phyloP scores from a whole-genome alignment of 257 asterid species.

The Lantana camara region DNA sequence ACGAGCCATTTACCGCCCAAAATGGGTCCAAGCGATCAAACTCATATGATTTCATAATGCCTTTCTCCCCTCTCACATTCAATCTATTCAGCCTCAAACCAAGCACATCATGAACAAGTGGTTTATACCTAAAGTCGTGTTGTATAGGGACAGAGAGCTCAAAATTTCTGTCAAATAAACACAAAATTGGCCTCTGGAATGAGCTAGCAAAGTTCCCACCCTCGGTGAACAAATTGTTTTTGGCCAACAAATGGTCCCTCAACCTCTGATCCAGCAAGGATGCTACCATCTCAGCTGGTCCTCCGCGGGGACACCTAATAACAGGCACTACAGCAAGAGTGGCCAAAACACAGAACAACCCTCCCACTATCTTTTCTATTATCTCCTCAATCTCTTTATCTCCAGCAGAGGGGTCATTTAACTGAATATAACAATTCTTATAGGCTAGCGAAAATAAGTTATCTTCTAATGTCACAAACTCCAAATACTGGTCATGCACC shows the following conservation, averaged over 20 bases:
- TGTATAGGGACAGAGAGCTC: slow-evolving; percentile 90
- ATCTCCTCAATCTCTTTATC: slow-evolving; percentile 85
- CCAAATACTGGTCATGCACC: slow-evolving; percentile 97
- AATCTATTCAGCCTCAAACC: slow-evolving; percentile 91
- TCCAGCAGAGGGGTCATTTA: slow-evolving; percentile 96
- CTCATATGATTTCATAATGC: slow-evolving; percentile 80
- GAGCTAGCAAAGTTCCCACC: slow-evolving; percentile 79
- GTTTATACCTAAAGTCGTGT: slow-evolving; percentile 94
- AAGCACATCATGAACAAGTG: slow-evolving; percentile 94
- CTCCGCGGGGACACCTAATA: slow-evolving; percentile 95
- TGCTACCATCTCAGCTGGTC: slow-evolving; percentile 98
- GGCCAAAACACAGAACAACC: slow-evolving; percentile 89
- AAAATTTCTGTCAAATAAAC: slow-evolving; percentile 88
- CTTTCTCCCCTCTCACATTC: slow-evolving; percentile 88
- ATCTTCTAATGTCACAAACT: slow-evolving; percentile 87
- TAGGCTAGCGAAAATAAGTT: slow-evolving; percentile 85
- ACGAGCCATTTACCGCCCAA: slow-evolving; percentile 80
- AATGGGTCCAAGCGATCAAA: slow-evolving; percentile 80
- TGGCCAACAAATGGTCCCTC: slow-evolving; percentile 88
- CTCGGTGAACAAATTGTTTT: slow-evolving; percentile 80
- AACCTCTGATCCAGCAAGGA: slow-evolving; percentile 84
- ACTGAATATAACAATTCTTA: slow-evolving; percentile 84
- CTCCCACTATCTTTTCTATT: slow-evolving; percentile 78
- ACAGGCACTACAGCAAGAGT: slow-evolving; percentile 97
- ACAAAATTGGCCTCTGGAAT: slow-evolving; percentile 92